Evolutionary conservation across 345 rosid species (phyloP).

Genomic region (Cardamine chenopodiifolia): DNA sequence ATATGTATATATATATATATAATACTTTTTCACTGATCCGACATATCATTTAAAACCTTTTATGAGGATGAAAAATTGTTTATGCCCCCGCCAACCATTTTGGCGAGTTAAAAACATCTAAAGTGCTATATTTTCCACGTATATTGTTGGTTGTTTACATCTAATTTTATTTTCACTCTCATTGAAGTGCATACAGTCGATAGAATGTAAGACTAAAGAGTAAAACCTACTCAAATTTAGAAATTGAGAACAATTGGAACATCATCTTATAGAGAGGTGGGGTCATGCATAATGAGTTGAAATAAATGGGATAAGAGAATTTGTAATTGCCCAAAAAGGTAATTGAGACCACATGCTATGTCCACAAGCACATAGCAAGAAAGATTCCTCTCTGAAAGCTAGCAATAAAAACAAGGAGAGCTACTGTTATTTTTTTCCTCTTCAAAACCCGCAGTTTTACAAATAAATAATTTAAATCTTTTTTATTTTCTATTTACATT

Average conservation of each 20-base stretch:
- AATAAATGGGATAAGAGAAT: constrained; percentile 27
- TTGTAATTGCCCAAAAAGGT: constrained; percentile 17
- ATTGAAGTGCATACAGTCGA: constrained; percentile 8
- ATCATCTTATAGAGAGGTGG: constrained; percentile 23
- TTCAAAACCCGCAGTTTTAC: neutral
- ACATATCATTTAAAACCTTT: neutral
- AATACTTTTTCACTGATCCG: neutral
- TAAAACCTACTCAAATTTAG: constrained; percentile 26
- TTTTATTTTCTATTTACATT: neutral
- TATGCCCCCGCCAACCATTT: neutral
- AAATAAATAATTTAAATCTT: neutral
- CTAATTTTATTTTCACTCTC: neutral
- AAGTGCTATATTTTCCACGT: neutral
- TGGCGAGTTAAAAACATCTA: neutral
- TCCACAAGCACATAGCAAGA: constrained; percentile 26
- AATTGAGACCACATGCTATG: constrained; percentile 30
- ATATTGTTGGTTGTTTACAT: neutral
- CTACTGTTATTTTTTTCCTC: neutral
- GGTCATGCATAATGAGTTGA: constrained; percentile 32
- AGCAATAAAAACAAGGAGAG: constrained; percentile 15
- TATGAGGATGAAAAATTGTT: neutral
- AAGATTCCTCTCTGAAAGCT: constrained; percentile 33
- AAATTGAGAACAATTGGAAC: constrained; percentile 17
- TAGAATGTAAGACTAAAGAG: constrained; percentile 18
- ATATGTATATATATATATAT: neutral